These are phyloP conservation scores for Cicer pinnatifidum DNA, from an alignment of 306 rosid genomes.

Conservation along the genomic window DNA sequence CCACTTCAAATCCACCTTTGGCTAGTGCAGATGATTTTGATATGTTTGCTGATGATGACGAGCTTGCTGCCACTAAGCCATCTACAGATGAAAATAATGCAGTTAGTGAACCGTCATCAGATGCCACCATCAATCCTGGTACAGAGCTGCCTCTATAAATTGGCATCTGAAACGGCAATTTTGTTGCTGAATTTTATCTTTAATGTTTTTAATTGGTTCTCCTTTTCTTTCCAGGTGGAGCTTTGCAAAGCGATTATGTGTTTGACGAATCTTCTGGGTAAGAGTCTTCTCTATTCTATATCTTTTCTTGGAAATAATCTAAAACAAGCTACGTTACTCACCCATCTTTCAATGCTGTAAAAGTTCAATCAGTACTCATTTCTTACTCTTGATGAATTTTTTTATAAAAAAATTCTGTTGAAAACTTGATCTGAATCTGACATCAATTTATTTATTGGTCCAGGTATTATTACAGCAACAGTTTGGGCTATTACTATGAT, in stretches of 20 bases:
- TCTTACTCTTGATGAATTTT: constrained; percentile 25
- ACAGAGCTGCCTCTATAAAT: constrained; percentile 39
- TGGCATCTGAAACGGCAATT: constrained; percentile 37
- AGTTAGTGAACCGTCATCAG: constrained; percentile 50
- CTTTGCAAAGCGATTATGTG: constrained; percentile 57
- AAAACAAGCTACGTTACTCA: background rate
- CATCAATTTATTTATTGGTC: constrained; percentile 32
- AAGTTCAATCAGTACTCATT: constrained; percentile 7
- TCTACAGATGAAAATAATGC: constrained; percentile 55
- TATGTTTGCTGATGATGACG: constrained; percentile 85
- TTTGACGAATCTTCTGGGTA: constrained; percentile 79
- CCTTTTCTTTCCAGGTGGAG: constrained; percentile 55
- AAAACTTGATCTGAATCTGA: constrained; percentile 42
- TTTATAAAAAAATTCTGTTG: constrained; percentile 14
- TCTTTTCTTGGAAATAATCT: constrained; percentile 27
- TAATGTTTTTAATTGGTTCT: constrained; percentile 23
- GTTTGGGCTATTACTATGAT: constrained; percentile 58
- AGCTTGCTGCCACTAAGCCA: constrained; percentile 51
- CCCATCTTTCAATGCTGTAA: background rate
- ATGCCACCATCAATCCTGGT: constrained; percentile 43
- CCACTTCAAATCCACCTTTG: constrained; percentile 43
- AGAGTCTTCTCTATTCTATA: constrained; percentile 33
- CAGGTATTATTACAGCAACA: constrained; percentile 80
- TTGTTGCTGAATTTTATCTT: constrained; percentile 21
- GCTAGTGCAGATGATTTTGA: constrained; percentile 61